Base-by-base conservation (phyloP, 495 filamentous ascomycete genomes). In the Lichenothelia convexa region DNA sequence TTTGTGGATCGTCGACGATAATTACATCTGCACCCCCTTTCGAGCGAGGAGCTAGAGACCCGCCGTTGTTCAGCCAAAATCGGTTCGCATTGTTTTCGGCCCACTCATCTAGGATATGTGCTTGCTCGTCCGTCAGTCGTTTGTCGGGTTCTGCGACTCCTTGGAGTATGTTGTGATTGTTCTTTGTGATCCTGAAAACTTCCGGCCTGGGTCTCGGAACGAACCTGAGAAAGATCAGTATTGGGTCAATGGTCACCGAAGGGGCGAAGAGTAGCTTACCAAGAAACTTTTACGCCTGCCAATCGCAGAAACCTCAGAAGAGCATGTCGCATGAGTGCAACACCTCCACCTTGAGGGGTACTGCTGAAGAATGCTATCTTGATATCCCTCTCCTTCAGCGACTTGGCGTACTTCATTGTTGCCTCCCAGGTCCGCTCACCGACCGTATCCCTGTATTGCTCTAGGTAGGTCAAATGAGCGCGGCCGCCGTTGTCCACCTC, bases 131-230 rank as follows among this genome's bases (percentile, higher is more conserved):
- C 3, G 60, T 68, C 13, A 89, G 60, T 7, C 72, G 68, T 35
- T 79, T 68, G 1, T 65, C 62, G 0, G 71, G 68, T 18, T 64
- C 57, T 21, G 71, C 69, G 18, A 87, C 80, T 15, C 83, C 83
- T 60, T 93, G 83, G 2, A 93, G 72, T 46, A 89, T 89, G 50
- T 93, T 93, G 65, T 93, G 83, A 45, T 84, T 80, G 32, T 74
- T 85, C 57, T 93, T 93, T 38, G 83, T 93, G 40, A 83, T 76
- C 22, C 80, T 70, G 55, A 91, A 93, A 12, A 87, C 78, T 13
- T 76, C 79, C 0, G 82, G 81, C 22, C 75, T 75, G 13, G 83
- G 83, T 48, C 83, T 85, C 4, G 83, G 84, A 2, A 91, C 83
- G 46, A 70, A 74, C 67, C 67, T 73, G 35, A 13, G 9, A 29